A percentile compares a stretch with the other conserved stretches of the same genome.
Conservation (phyloP, 768 basidiomycete species). For the Phanerodontia chrysosporium region DNA sequence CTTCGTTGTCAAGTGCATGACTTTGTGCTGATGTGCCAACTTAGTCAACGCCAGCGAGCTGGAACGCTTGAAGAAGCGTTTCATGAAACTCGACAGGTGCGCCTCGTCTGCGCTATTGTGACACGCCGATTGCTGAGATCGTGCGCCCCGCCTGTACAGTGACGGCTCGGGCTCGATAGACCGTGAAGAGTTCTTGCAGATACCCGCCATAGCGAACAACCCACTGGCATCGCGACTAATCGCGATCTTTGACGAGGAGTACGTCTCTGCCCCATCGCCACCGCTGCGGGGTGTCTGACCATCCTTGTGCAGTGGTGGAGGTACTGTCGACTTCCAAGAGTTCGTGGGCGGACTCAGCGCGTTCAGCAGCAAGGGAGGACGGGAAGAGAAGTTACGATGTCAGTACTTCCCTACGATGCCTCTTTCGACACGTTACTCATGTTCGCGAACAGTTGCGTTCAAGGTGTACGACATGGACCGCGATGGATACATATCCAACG, state of each 20-base stretch:
- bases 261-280: slow-evolving; percentile 30
- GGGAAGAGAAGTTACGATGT: slow-evolving; percentile 97
- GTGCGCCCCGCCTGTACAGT: slow-evolving; percentile 33
- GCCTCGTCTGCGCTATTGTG: slow-evolving; percentile 7
- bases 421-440: background rate
- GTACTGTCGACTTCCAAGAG: slow-evolving; percentile 98
- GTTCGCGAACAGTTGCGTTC: slow-evolving; percentile 78
- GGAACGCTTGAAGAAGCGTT: slow-evolving; percentile 94
- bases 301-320: slow-evolving; percentile 70
- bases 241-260: slow-evolving; percentile 99
- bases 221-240: slow-evolving; percentile 97
- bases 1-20: background rate
- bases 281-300: background rate
- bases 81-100: slow-evolving; percentile 98
- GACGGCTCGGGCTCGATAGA: slow-evolving; percentile 98
- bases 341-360: slow-evolving; percentile 97
- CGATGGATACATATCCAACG: slow-evolving; percentile 96
- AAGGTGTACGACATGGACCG: slow-evolving; percentile 99
- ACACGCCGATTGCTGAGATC: background rate
- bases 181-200: slow-evolving; percentile 96
- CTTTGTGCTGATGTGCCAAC: background rate
- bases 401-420: slow-evolving; percentile 28
- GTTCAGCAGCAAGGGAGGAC: slow-evolving; percentile 92
- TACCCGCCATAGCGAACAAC: slow-evolving; percentile 98
- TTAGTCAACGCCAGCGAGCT: slow-evolving; percentile 92